A percentile compares a stretch with the other conserved stretches of the same genome.
These are phyloP conservation scores for Talaromyces islandicus DNA, from an alignment of 2,329 filamentous ascomycete genomes.

Conservation along the genomic window DNA sequence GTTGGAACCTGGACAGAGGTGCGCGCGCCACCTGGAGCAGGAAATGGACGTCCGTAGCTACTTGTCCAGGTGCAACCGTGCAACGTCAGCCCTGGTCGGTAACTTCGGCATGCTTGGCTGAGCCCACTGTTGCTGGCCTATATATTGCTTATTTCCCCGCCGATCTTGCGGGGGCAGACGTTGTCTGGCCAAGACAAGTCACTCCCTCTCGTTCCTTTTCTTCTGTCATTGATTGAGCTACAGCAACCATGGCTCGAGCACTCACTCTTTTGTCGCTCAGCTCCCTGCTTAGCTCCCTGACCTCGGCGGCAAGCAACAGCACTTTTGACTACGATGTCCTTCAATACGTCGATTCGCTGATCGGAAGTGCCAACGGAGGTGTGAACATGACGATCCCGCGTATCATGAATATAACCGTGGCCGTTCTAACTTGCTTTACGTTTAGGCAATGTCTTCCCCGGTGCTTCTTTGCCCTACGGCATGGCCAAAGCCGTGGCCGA, in stretches of 20 bases:
- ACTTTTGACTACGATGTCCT: constrained; percentile 35
- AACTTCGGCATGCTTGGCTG: not conserved
- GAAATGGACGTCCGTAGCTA: not conserved
- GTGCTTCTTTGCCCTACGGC: constrained; percentile 50
- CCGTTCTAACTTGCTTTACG: not conserved
- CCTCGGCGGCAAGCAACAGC: constrained; percentile 10
- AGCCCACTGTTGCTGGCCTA: not conserved
- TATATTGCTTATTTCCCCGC: constrained; percentile 1
- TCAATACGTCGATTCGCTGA: constrained; percentile 46
- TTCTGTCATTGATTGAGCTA: not conserved
- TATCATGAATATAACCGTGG: not conserved
- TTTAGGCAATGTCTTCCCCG: constrained; percentile 51
- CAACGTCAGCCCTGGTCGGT: not conserved
- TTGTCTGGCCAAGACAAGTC: constrained; percentile 1
- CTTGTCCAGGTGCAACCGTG: not conserved
- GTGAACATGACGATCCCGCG: not conserved
- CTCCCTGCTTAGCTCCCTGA: constrained; percentile 7
- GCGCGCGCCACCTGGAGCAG: not conserved
- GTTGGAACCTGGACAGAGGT: not conserved
- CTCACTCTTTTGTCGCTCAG: constrained; percentile 9
- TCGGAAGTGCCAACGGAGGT: constrained; percentile 48
- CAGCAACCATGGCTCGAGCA: constrained; percentile 6
- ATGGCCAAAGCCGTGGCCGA: constrained; percentile 54
- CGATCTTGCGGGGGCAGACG: not conserved
- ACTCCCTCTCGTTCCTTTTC: not conserved